phyloP scores from a whole-genome alignment of 371 early-diverging fungal genomes.

The Dinochytrium kinnereticum region DNA sequence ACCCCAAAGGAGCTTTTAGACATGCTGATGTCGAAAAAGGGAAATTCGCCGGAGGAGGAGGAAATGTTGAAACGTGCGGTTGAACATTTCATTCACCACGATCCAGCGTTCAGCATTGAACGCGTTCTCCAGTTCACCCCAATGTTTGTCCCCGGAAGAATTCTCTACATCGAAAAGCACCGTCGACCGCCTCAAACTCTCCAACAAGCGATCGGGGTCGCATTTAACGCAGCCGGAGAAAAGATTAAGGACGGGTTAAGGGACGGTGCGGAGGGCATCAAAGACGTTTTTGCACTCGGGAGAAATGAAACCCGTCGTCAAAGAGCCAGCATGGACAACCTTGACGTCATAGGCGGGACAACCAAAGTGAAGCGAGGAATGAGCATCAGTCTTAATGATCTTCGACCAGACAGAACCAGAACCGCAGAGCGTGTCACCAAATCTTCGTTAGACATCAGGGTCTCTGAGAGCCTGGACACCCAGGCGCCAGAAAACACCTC shows the following conservation, averaged over 20 bases:
- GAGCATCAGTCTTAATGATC: constrained; percentile 7
- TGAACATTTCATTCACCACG: not conserved
- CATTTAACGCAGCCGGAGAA: constrained; percentile 18
- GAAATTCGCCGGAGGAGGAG: not conserved
- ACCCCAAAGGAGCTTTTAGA: not conserved
- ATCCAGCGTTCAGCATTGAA: not conserved
- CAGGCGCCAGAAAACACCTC: not conserved
- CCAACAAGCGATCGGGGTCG: constrained; percentile 20
- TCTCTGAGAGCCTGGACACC: not conserved
- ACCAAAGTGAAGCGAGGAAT: not conserved
- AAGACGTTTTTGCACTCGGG: constrained; percentile 13
- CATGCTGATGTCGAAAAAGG: constrained; percentile 1
- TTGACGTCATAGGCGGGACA: not conserved
- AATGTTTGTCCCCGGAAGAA: constrained; percentile 44
- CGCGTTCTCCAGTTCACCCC: constrained; percentile 27
- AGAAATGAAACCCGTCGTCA: not conserved
- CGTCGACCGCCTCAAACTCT: constrained; percentile 33
- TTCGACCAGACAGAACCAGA: not conserved
- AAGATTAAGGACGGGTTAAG: constrained; percentile 8
- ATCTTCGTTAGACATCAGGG: not conserved
- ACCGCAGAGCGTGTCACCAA: not conserved
- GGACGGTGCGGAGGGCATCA: constrained; percentile 23
- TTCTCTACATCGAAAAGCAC: constrained; percentile 49
- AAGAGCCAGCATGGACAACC: not conserved
- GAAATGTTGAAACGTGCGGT: constrained; percentile 6